A percentile compares a stretch with the other conserved stretches of the same genome.
Conservation (phyloP, 2,329 filamentous ascomycete species). For the Exophiala xenobiotica region DNA sequence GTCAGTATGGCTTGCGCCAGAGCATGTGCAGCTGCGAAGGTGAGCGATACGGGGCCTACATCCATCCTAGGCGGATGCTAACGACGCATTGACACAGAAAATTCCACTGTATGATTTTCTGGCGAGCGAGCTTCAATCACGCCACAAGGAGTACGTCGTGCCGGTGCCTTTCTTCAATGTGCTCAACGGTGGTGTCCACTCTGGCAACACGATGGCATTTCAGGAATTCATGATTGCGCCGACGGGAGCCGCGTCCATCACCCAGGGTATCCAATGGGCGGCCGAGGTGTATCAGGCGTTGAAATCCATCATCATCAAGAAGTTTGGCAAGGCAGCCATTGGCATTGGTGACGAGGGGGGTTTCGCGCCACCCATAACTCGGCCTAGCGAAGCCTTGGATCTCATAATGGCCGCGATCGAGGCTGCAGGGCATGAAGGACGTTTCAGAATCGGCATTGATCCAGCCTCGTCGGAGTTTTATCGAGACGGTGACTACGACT, state of each 20-base stretch:
- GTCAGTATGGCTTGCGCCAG: constrained; percentile 75
- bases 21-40: constrained; percentile 56
- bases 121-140: constrained; percentile 49
- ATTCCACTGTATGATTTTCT: constrained; percentile 60
- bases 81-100: constrained; percentile 18
- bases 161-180: constrained; percentile 61
- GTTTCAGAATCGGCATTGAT: constrained; percentile 44
- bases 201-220: constrained; percentile 51
- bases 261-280: constrained; percentile 36
- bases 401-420: constrained; percentile 34
- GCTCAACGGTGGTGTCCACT: constrained; percentile 52
- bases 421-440: constrained; percentile 33
- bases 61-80: neutral
- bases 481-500: constrained; percentile 36
- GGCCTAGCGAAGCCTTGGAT: constrained; percentile 38
- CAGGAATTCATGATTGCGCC: constrained; percentile 38
- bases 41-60: constrained; percentile 15
- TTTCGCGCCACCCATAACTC: constrained; percentile 39
- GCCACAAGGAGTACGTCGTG: constrained; percentile 54
- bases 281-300: constrained; percentile 37
- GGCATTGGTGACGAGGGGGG: constrained; percentile 41
- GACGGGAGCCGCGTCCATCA: constrained; percentile 45
- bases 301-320: constrained; percentile 34
- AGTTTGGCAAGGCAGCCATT: constrained; percentile 36
- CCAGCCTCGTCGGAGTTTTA: constrained; percentile 44